Base-by-base conservation (phyloP, 2,329 filamentous ascomycete species). In the Allantophomopsis lycopodina region DNA sequence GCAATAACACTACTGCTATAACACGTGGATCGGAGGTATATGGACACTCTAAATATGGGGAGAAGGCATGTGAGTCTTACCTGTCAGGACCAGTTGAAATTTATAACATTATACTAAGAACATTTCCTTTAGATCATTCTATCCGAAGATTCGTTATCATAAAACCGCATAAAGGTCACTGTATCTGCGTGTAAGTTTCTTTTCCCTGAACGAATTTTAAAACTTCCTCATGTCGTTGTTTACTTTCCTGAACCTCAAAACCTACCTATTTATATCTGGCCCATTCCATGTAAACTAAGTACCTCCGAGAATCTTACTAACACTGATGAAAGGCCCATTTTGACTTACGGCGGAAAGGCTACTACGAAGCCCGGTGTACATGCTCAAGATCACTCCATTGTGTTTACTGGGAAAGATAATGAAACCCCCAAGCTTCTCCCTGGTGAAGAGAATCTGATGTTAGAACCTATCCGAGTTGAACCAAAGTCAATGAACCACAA, bases 341-440 rank as follows among this genome's bases (percentile, higher is more conserved):
- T 47, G 10, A 51, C 49, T 1, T 52, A 52, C 32, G 15, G 28
- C 0, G 10, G 33, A 0, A 38, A 40, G 36, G 49, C 38, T 2
- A 40, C 44, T 5, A 38, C 33, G 13, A 54, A 54, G 23, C 33
- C 20, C 1, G 49, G 48, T 7, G 48, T 52, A 18, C 39, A 42
- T 14, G 36, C 49, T 7, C 17, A 42, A n/a, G 40, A 50, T n/a
- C 50, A 54, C 32, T 40, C 48, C 1, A 43, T 48, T 2, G 42
- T 48, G 1, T 46, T 45, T 17, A 42, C 41, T 2, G 33, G 32
- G 16, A 12, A 39, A 14, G 21, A 18, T 8, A 10, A n/a, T n/a
- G n/a, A n/a, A n/a, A n/a, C 15, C 23, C 33, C 40, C 7, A 32
- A 14, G 2, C 34, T 33, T 11, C 5, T 36, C 2, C 5, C 35